phyloP scores from a whole-genome alignment of 129 eudicot species.

The Sambucus nigra region DNA sequence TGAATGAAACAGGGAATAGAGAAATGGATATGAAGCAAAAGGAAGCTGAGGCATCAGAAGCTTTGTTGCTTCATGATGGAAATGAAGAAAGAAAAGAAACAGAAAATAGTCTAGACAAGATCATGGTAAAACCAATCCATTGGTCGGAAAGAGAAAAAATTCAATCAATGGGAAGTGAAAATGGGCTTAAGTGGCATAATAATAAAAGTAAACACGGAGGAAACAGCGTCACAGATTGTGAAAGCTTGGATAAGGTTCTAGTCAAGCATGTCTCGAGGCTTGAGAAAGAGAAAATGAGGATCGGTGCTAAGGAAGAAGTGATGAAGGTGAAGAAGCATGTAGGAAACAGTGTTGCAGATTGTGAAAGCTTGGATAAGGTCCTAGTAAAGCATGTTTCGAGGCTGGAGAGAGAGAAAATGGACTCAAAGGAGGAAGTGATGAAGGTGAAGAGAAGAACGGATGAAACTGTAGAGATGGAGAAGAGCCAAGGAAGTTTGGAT shows the following conservation, averaged over 20 bases:
- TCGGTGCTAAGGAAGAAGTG: slow-evolving; percentile 24
- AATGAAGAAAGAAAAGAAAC: background rate
- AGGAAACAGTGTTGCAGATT: slow-evolving; percentile 17
- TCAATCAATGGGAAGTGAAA: slow-evolving; percentile 11
- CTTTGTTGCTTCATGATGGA: background rate
- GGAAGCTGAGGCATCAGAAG: slow-evolving; percentile 10
- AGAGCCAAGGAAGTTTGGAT: slow-evolving; percentile 54
- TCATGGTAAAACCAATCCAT: slow-evolving; percentile 8
- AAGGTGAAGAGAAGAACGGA: slow-evolving; percentile 17
- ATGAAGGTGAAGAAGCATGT: slow-evolving; percentile 2
- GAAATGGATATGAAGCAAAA: slow-evolving; percentile 14
- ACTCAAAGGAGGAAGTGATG: slow-evolving; percentile 8
- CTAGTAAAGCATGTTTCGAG: slow-evolving; percentile 53
- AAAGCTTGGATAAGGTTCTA: slow-evolving; percentile 59
- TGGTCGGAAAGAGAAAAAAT: slow-evolving; percentile 14
- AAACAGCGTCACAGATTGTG: slow-evolving; percentile 14
- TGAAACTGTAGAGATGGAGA: slow-evolving; percentile 16
- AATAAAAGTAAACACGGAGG: slow-evolving; percentile 9
- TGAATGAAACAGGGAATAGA: slow-evolving; percentile 25
- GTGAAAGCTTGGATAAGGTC: slow-evolving; percentile 61
- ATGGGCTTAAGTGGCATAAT: background rate
- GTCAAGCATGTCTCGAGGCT: slow-evolving; percentile 77
- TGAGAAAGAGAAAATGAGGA: slow-evolving; percentile 56
- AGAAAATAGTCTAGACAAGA: slow-evolving; percentile 20
- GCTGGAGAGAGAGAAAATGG: slow-evolving; percentile 64